A percentile compares a stretch with the other conserved stretches of the same genome.
Conservation (phyloP, 1,139 yeast species). For the Magnusiomyces tetraspermus region DNA sequence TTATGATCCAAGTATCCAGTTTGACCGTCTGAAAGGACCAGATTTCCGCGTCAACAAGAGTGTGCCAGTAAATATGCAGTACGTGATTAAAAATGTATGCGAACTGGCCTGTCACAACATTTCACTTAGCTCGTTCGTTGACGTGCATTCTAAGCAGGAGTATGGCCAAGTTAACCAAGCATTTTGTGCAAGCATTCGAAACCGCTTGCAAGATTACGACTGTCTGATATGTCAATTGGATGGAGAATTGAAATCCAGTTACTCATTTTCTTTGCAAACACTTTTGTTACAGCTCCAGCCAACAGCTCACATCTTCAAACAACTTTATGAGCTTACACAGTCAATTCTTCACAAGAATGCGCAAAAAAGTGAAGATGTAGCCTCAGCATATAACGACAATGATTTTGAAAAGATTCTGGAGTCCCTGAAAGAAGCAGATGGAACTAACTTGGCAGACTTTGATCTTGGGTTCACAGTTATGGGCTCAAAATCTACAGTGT, state of each 20-base stretch:
- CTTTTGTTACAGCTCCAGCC: slow-evolving; percentile 38
- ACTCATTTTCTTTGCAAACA: slow-evolving; percentile 40
- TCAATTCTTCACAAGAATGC: slow-evolving; percentile 36
- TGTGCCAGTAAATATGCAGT: slow-evolving; percentile 66
- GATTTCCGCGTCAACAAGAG: slow-evolving; percentile 64
- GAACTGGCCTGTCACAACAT: slow-evolving; percentile 55
- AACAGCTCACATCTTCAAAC: slow-evolving; percentile 39
- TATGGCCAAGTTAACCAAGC: slow-evolving; percentile 72
- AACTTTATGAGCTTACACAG: slow-evolving; percentile 48
- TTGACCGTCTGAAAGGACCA: slow-evolving; percentile 50
- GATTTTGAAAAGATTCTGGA: slow-evolving; percentile 29
- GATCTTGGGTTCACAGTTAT: slow-evolving; percentile 20
- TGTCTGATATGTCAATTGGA: slow-evolving; percentile 45
- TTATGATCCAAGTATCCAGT: slow-evolving; percentile 39
- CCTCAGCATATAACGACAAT: slow-evolving; percentile 16
- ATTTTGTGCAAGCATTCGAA: slow-evolving; percentile 51
- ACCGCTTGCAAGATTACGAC: slow-evolving; percentile 45
- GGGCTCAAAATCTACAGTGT: slow-evolving; percentile 20
- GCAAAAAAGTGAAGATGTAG: slow-evolving; percentile 21
- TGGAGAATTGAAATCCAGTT: slow-evolving; percentile 40
- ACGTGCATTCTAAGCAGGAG: slow-evolving; percentile 42
- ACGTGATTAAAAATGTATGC: slow-evolving; percentile 54
- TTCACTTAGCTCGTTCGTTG: slow-evolving; percentile 47
- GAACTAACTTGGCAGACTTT: slow-evolving; percentile 18
- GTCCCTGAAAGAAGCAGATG: slow-evolving; percentile 22